Evolutionary conservation across 2,329 filamentous ascomycete genomes (phyloP).

Genomic region (Exophiala calicioides): DNA sequence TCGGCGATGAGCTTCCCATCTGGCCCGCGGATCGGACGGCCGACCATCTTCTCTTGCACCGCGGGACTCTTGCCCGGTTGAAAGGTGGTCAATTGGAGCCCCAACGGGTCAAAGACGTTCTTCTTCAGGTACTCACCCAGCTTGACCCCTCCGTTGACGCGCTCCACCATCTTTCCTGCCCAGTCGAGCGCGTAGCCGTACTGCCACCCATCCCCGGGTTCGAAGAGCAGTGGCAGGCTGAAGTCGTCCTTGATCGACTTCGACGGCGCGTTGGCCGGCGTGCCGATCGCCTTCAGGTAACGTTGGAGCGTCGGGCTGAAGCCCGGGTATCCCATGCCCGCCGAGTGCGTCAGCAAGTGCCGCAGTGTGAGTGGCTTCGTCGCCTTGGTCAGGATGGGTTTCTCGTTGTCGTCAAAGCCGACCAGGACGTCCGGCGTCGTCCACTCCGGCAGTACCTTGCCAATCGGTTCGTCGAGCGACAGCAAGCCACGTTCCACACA

Average conservation of each 20-base stretch:
- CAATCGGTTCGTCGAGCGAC: conserved; percentile 49
- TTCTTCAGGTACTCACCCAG: conserved; percentile 48
- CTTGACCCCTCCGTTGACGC: conserved; percentile 41
- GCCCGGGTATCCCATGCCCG: conserved; percentile 7
- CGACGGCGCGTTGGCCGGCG: neutral
- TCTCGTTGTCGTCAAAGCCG: conserved; percentile 39
- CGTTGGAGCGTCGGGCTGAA: neutral
- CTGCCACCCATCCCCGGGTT: conserved; percentile 54
- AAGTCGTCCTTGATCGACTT: neutral
- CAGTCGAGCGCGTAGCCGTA: conserved; percentile 56
- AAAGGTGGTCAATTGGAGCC: conserved; percentile 45
- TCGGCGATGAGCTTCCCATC: conserved; percentile 39
- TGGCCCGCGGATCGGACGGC: conserved; percentile 44
- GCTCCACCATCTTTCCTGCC: conserved; percentile 55
- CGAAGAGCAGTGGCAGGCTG: conserved; percentile 46
- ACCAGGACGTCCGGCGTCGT: conserved; percentile 50
- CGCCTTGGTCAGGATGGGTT: conserved; percentile 34
- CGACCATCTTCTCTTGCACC: conserved; percentile 38
- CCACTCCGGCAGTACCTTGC: conserved; percentile 50
- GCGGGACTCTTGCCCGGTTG: conserved; percentile 42
- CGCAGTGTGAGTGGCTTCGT: conserved; percentile 17
- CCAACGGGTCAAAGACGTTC: conserved; percentile 49
- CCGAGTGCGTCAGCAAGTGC: conserved; percentile 14
- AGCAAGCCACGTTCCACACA: conserved; percentile 56
- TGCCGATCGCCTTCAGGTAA: conserved; percentile 1